Percentiles rank a stretch among this genome's conserved stretches.
Conservation (phyloP, 2,329 filamentous ascomycete genomes). For the Venturiaceae sp. region DNA sequence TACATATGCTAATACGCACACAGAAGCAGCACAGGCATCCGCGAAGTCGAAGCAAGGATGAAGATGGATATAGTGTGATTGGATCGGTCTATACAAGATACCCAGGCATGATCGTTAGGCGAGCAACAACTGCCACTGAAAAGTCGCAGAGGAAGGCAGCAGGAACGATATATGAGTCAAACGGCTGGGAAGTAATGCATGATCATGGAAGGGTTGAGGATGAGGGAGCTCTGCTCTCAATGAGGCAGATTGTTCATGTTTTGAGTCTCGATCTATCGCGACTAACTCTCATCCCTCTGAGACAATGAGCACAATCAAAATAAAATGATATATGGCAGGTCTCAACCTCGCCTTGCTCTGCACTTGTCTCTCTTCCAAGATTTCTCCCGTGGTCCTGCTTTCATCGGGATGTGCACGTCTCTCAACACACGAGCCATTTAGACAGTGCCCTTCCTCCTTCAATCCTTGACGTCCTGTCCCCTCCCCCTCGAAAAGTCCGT, state of each 20-base stretch:
- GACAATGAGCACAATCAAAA: not conserved
- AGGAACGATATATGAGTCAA: not conserved
- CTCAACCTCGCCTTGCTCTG: not conserved
- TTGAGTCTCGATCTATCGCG: not conserved
- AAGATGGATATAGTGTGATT: not conserved
- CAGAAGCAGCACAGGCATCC: conserved; percentile 21
- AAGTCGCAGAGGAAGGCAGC: not conserved
- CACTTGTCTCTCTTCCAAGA: not conserved
- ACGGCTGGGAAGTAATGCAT: not conserved
- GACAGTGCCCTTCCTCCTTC: too few species aligned
- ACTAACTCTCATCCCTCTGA: not conserved
- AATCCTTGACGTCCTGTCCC: too few species aligned
- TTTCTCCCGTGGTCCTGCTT: too few species aligned
- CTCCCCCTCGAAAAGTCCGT: too few species aligned
- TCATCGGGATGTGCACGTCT: too few species aligned
- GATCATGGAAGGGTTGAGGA: not conserved
- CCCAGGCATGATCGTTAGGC: not conserved
- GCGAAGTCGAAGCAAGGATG: conserved; percentile 22
- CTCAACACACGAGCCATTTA: not conserved
- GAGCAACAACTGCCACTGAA: not conserved
- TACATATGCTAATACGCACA: not conserved
- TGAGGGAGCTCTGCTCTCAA: not conserved
- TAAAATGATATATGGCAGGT: conserved; percentile 1
- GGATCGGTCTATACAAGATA: not conserved
- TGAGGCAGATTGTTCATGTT: not conserved